Evolutionary conservation across 169 alveolate genomes (phyloP), one percentile per base, ranked within the genome.

Genomic region (Prorocentrum cordatum): DNA sequence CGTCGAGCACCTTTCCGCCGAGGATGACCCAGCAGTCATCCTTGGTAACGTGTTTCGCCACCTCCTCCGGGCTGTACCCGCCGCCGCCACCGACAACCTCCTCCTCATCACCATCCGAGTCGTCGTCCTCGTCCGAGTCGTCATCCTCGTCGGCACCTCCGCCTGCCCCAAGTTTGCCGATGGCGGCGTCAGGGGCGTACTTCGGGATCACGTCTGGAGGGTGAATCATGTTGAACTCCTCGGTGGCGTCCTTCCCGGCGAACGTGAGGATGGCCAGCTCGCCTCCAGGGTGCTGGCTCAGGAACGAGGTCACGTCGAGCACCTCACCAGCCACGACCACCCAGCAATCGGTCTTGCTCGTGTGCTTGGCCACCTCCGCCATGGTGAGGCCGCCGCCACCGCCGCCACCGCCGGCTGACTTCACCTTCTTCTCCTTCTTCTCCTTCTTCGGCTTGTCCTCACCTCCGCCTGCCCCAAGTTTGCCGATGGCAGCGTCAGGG

Each of bases 1-100:
- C 89, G 73, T 95, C 93, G 39, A 92, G 93, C 62, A 94, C 96
- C 91, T 93, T 91, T 20, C 93, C 91, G 90, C 92, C 90, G 64
- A 93, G 92, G 24, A 94, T 92, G 0, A 95, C 97, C 94, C 95
- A 95, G 91, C 95, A 93, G 58, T 95, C 95, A 36, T 92, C 90
- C 38, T 94, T 92, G 61, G 82, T 59, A 62, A 14, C 92, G 89
- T 94, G 96, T 84, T 94, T 67, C 18, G 93, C 93, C n/a, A 94
- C 91, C 16, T 91, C 93, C 14, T 70, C 93, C 85, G 79, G 16
- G 50, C 83, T 88, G 47, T 39, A 5, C 33, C 58, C 70, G 66
- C 77, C 64, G 24, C 64, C 39, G 29, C 89, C 59, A 33, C 77
- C 71, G 66, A n/a, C n/a, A n/a, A n/a, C n/a, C n/a, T n/a, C n/a